These are phyloP conservation scores for Claviceps pazoutovae DNA, from an alignment of 2,329 filamentous ascomycete genomes.

Conservation along the genomic window DNA sequence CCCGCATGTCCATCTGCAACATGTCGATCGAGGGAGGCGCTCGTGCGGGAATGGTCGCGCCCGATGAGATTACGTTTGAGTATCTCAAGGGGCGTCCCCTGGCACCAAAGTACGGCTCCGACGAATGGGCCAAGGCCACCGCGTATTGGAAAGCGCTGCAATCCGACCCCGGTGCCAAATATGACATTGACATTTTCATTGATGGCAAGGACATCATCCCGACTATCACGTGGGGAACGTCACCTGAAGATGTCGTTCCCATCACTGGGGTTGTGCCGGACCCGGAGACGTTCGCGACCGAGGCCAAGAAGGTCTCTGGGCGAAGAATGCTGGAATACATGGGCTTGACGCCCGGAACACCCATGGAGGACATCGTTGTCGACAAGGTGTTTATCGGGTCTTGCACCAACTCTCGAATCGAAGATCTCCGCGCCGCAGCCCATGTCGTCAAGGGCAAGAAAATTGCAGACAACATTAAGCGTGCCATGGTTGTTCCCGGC, in stretches of 20 bases:
- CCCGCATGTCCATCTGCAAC: conserved; percentile 98
- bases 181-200: conserved; percentile 78
- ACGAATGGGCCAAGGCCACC: conserved; percentile 79
- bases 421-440: conserved; percentile 82
- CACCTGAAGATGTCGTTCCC: conserved; percentile 87
- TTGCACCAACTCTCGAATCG: conserved; percentile 94
- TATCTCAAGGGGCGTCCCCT: conserved; percentile 87
- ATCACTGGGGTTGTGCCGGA: conserved; percentile 86
- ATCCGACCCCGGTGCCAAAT: conserved; percentile 79
- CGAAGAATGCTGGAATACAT: conserved; percentile 86
- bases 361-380: conserved; percentile 78
- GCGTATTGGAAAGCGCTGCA: conserved; percentile 78
- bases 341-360: conserved; percentile 75
- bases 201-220: conserved; percentile 87
- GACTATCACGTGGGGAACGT: conserved; percentile 93
- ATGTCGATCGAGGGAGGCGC: conserved; percentile 98
- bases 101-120: conserved; percentile 68
- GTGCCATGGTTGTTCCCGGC: conserved; percentile 91
- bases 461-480: conserved; percentile 76
- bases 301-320: conserved; percentile 67
- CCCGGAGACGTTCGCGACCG: conserved; percentile 71
- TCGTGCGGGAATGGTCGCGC: conserved; percentile 90
- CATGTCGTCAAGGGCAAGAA: conserved; percentile 76
- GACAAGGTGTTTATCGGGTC: conserved; percentile 98
- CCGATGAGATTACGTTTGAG: conserved; percentile 85